Conservation (phyloP, 306 rosid species). For the Cicer arietinum region DNA sequence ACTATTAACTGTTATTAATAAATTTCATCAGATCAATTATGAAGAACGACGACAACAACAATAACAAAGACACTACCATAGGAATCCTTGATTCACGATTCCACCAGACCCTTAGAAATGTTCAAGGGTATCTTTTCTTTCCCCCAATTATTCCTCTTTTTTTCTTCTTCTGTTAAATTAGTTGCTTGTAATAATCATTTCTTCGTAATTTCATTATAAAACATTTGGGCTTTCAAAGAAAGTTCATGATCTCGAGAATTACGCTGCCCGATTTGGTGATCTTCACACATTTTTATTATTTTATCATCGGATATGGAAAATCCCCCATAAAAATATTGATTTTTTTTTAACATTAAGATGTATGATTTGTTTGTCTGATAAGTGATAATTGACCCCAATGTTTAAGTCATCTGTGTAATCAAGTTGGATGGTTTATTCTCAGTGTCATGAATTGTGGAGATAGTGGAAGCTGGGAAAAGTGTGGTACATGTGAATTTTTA, state of each 20-base stretch:
- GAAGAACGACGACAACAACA: slow-evolving; percentile 58
- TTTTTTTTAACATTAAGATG: slow-evolving; percentile 18
- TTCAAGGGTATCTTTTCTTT: slow-evolving; percentile 71
- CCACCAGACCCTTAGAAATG: slow-evolving; percentile 90
- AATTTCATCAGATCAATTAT: slow-evolving; percentile 52
- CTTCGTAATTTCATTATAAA: slow-evolving; percentile 39
- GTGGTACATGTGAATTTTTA: not conserved
- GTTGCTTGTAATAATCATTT: slow-evolving; percentile 11
- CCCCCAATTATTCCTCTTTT: not conserved
- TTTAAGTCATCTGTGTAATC: slow-evolving; percentile 39
- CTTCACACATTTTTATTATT: slow-evolving; percentile 35
- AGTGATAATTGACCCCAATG: not conserved
- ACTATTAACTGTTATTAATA: not conserved
- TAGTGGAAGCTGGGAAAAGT: slow-evolving; percentile 25
- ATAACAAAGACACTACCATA: slow-evolving; percentile 53
- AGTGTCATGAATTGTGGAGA: slow-evolving; percentile 41
- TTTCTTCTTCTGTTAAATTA: slow-evolving; percentile 34
- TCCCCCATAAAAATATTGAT: slow-evolving; percentile 8
- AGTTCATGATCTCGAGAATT: slow-evolving; percentile 37
- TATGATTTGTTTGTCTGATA: slow-evolving; percentile 33
- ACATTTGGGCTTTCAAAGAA: not conserved
- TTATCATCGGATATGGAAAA: slow-evolving; percentile 27
- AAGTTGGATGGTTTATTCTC: slow-evolving; percentile 24
- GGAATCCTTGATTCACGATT: slow-evolving; percentile 76
- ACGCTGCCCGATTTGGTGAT: slow-evolving; percentile 31